phyloP scores from a whole-genome alignment of 106 monocot species.

The Acanthochlamys bracteata region DNA sequence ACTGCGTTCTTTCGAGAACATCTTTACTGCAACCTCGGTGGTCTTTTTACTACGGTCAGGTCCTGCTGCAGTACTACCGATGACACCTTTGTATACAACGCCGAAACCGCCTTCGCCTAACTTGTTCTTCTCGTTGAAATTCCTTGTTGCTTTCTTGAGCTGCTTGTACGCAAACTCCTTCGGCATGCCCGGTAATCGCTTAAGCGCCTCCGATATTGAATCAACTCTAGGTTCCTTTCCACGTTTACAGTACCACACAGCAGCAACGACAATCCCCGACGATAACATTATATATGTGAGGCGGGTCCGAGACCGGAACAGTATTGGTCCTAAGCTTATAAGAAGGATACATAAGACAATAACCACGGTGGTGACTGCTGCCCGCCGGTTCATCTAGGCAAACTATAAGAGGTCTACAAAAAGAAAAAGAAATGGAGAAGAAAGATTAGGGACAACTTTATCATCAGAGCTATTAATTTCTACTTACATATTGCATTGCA shows the following conservation, averaged over 20 bases:
- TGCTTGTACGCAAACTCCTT: constrained; percentile 62
- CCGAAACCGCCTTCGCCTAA: constrained; percentile 70
- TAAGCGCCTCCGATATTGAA: constrained; percentile 18
- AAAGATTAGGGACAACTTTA: no score
- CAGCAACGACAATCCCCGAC: no score
- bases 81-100: constrained; percentile 58
- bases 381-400: constrained; percentile 1
- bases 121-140: constrained; percentile 57
- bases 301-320: background rate
- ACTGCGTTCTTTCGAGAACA: constrained; percentile 46
- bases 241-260: no score
- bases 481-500: no score
- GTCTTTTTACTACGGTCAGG: background rate
- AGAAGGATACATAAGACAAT: background rate
- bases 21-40: constrained; percentile 68
- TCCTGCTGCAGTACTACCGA: no score
- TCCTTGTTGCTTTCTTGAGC: constrained; percentile 49
- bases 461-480: no score
- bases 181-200: constrained; percentile 56
- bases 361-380: background rate
- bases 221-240: constrained; percentile 12
- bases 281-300: constrained; percentile 3
- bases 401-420: background rate
- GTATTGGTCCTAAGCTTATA: background rate
- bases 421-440: background rate